phyloP scores from a whole-genome alignment of 768 basidiomycete species.

The Candolleomyces eurysporus region DNA sequence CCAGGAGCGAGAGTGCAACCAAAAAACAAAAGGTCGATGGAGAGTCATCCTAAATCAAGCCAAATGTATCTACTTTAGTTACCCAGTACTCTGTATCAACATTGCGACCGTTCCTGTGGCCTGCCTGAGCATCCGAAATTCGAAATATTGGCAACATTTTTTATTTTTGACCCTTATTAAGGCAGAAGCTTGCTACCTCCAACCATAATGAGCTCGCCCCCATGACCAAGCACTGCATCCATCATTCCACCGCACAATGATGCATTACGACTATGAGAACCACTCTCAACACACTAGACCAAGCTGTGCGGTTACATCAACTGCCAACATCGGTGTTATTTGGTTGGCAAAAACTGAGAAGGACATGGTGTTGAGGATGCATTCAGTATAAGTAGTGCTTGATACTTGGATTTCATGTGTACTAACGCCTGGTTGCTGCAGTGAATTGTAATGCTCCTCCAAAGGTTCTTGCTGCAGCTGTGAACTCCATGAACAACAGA shows the following conservation, averaged over 20 bases:
- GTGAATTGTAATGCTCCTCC: constrained; percentile 30
- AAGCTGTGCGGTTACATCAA: constrained; percentile 57
- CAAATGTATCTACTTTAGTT: too few species aligned
- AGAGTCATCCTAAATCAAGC: not conserved
- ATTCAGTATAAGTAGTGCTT: constrained; percentile 29
- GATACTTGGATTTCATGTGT: not conserved
- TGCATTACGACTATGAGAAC: constrained; percentile 47
- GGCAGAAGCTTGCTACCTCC: too few species aligned
- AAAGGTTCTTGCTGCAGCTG: constrained; percentile 32
- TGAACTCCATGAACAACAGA: too few species aligned
- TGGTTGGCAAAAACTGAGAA: constrained; percentile 44
- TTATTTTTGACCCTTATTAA: too few species aligned
- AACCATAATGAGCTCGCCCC: not conserved
- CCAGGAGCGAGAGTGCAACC: constrained; percentile 24
- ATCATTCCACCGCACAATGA: constrained; percentile 40
- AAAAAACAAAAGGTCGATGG: constrained; percentile 46
- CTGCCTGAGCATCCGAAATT: too few species aligned
- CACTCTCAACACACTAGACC: constrained; percentile 51
- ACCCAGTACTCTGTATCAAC: too few species aligned
- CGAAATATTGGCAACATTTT: too few species aligned
- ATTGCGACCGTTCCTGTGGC: too few species aligned
- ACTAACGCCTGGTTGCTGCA: constrained; percentile 7
- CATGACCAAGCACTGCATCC: constrained; percentile 41
- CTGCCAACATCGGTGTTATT: constrained; percentile 58
- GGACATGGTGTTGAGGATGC: constrained; percentile 40